phyloP scores from a whole-genome alignment of 2,329 filamentous ascomycete species.

The Fusarium verrucosum region DNA sequence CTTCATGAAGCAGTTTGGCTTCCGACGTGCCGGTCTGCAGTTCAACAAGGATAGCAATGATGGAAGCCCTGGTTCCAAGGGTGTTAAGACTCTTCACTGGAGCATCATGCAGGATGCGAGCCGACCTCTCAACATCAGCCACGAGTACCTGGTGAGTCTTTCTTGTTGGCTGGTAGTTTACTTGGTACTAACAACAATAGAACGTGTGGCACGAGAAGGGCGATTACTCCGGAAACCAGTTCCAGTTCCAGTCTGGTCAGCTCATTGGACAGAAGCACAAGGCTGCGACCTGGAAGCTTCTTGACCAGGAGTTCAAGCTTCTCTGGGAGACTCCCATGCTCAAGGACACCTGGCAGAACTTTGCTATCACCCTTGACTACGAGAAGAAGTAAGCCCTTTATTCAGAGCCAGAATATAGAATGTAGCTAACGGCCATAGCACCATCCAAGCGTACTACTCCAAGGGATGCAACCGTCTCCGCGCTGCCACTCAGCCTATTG shows the following conservation, averaged over 20 bases:
- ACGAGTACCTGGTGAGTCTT: slow-evolving; percentile 64
- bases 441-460: slow-evolving; percentile 67
- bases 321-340: slow-evolving; percentile 63
- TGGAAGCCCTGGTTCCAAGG: slow-evolving; percentile 61
- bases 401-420: neutral
- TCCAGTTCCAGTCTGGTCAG: slow-evolving; percentile 65
- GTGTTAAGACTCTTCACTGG: slow-evolving; percentile 69
- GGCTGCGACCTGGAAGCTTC: slow-evolving; percentile 56
- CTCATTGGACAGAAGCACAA: slow-evolving; percentile 54
- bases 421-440: slow-evolving; percentile 51
- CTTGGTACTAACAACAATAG: slow-evolving; percentile 5
- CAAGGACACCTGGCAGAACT: slow-evolving; percentile 67
- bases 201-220: slow-evolving; percentile 58
- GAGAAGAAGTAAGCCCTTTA: slow-evolving; percentile 57
- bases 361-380: slow-evolving; percentile 67
- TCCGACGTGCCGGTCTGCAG: slow-evolving; percentile 60
- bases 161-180: fast-evolving
- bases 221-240: slow-evolving; percentile 60
- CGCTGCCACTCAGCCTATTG: slow-evolving; percentile 58
- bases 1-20: slow-evolving; percentile 67
- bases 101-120: slow-evolving; percentile 62
- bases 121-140: slow-evolving; percentile 65
- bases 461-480: slow-evolving; percentile 56
- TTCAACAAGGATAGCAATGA: slow-evolving; percentile 49
- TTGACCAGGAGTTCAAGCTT: slow-evolving; percentile 58